A percentile compares a stretch with the other conserved stretches of the same genome.
Evolutionary conservation across 1,284 basidiomycete species (phyloP).

Genomic region (Earliella scabrosa): DNA sequence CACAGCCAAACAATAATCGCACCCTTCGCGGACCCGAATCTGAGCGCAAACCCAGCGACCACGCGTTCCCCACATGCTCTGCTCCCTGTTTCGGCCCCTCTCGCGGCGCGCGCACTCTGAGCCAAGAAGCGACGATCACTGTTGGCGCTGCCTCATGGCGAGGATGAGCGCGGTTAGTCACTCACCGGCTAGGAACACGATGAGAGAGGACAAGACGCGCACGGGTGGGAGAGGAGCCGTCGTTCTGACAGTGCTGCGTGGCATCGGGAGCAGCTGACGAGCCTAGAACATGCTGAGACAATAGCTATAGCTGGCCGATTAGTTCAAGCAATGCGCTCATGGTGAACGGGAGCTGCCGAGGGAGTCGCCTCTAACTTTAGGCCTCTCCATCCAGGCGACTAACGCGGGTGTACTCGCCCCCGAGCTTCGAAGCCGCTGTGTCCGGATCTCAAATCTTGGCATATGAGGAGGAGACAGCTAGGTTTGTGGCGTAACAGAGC

Average conservation of each 20-base stretch:
- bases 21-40: conserved; percentile 15
- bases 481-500: too few relatives aligned
- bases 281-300: too few relatives aligned
- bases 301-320: too few relatives aligned
- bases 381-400: too few relatives aligned
- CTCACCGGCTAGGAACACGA: background rate
- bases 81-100: background rate
- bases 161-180: background rate
- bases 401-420: too few relatives aligned
- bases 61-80: background rate
- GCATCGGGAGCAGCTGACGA: background rate
- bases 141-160: conserved; percentile 4
- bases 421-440: too few relatives aligned
- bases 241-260: background rate
- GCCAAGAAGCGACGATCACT: conserved; percentile 7
- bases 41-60: background rate
- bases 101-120: background rate
- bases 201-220: conserved; percentile 2
- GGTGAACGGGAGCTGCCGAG: too few relatives aligned
- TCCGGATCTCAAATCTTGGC: too few relatives aligned
- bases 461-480: too few relatives aligned
- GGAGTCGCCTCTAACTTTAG: too few relatives aligned
- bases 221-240: too few relatives aligned
- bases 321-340: too few relatives aligned
- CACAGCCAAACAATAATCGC: conserved; percentile 9